Percentiles rank a stretch among this genome's conserved stretches.
Evolutionary conservation across 495 filamentous ascomycete genomes (phyloP).

Genomic region (Chaetomidium leptoderma): DNA sequence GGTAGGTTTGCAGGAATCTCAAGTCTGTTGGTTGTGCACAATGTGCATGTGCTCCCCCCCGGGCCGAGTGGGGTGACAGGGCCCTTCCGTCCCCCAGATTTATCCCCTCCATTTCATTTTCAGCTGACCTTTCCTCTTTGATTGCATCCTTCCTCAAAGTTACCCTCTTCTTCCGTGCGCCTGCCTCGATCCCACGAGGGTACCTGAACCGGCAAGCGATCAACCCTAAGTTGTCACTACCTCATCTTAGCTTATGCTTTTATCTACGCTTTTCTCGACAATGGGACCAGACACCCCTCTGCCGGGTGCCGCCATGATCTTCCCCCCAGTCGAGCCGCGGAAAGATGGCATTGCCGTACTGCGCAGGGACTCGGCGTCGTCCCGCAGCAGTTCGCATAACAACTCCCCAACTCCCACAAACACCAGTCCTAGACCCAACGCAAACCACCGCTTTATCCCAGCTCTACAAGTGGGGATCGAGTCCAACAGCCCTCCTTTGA

Average conservation of each 20-base stretch:
- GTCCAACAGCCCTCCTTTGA: not conserved
- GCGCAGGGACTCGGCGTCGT: constrained; percentile 1
- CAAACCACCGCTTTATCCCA: not conserved
- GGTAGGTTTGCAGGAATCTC: no score
- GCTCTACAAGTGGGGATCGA: not conserved
- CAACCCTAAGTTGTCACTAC: not conserved
- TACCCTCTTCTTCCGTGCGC: no score
- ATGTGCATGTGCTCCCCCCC: no score
- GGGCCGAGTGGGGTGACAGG: no score
- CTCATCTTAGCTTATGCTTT: not conserved
- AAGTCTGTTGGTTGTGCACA: no score
- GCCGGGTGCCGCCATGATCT: not conserved
- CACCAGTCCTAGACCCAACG: not conserved
- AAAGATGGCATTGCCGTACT: not conserved
- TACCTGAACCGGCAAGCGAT: not conserved
- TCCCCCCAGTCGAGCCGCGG: not conserved
- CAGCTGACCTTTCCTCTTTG: no score
- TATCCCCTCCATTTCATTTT: no score
- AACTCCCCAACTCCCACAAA: not conserved
- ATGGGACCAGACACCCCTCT: constrained; percentile 2
- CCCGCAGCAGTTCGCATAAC: not conserved
- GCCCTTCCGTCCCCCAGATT: no score
- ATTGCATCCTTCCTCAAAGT: no score
- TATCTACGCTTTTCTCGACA: not conserved
- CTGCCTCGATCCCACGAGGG: not conserved